These are phyloP conservation scores for Margaritispora aquatica DNA, from an alignment of 495 filamentous ascomycete species.

Conservation along the genomic window DNA sequence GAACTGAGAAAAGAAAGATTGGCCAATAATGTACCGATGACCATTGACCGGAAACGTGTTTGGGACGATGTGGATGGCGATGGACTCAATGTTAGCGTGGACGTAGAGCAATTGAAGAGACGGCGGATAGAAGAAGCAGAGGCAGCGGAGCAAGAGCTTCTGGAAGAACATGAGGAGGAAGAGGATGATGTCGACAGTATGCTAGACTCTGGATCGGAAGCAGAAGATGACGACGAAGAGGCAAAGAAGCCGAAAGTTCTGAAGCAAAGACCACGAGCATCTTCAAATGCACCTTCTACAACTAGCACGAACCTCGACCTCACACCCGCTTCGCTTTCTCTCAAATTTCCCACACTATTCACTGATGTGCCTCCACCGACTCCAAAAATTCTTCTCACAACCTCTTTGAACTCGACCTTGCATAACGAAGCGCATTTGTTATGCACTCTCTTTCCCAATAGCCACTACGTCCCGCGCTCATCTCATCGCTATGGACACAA, in stretches of 20 bases:
- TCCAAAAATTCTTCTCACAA: conserved; percentile 87
- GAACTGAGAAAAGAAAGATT: conserved; percentile 62
- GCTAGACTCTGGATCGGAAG: conserved; percentile 50
- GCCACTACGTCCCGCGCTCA: conserved; percentile 77
- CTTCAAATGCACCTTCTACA: conserved; percentile 50
- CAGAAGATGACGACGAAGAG: conserved; percentile 40
- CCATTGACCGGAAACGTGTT: conserved; percentile 81
- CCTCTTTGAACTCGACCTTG: conserved; percentile 73
- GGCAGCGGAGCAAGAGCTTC: conserved; percentile 41
- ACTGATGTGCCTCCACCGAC: conserved; percentile 46
- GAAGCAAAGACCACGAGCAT: conserved; percentile 23
- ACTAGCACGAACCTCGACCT: conserved; percentile 66
- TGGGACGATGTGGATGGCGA: conserved; percentile 83
- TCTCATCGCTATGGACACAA: conserved; percentile 75
- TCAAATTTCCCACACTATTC: conserved; percentile 81
- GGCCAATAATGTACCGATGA: conserved; percentile 71
- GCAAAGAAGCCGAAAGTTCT: conserved; percentile 29
- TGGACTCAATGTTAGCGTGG: conserved; percentile 64
- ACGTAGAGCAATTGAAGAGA: conserved; percentile 70
- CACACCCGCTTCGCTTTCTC: conserved; percentile 59
- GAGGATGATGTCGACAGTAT: conserved; percentile 69
- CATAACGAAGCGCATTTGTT: conserved; percentile 76
- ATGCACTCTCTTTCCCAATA: conserved; percentile 77
- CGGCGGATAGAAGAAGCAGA: conserved; percentile 61
- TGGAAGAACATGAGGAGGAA: conserved; percentile 36